Conservation (phyloP, 805 yeast genomes). For the Ogataea salicorniae region DNA sequence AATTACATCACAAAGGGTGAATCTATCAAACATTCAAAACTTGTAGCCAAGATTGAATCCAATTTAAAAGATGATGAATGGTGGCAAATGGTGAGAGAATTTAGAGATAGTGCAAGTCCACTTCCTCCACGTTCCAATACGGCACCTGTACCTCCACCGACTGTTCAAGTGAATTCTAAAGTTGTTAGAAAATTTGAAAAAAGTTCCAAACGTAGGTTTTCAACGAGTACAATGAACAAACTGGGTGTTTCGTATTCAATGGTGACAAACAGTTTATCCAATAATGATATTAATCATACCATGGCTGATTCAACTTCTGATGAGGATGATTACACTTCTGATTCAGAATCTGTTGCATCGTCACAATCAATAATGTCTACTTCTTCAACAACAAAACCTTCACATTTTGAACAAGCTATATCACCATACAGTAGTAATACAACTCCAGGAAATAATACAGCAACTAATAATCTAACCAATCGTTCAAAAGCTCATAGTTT, state of each 20-base stretch:
- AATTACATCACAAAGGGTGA: slow-evolving; percentile 74
- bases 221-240: slow-evolving; percentile 63
- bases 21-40: slow-evolving; percentile 27
- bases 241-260: slow-evolving; percentile 77
- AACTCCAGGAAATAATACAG: too few relatives aligned
- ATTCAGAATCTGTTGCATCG: slow-evolving; percentile 22
- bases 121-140: not conserved
- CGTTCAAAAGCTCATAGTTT: slow-evolving; percentile 12
- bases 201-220: slow-evolving; percentile 36
- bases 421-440: too few relatives aligned
- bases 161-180: slow-evolving; percentile 18
- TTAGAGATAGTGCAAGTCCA: slow-evolving; percentile 35
- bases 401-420: too few relatives aligned
- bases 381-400: not conserved
- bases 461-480: not conserved
- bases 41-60: slow-evolving; percentile 42
- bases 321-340: slow-evolving; percentile 22
- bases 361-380: slow-evolving; percentile 11
- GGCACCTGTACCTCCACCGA: slow-evolving; percentile 7
- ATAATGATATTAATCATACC: slow-evolving; percentile 26
- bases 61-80: slow-evolving; percentile 64
- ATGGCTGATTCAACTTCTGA: slow-evolving; percentile 22
- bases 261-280: slow-evolving; percentile 52
- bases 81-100: slow-evolving; percentile 71
- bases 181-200: slow-evolving; percentile 27